A percentile compares a stretch with the other conserved stretches of the same genome.
These are phyloP conservation scores for Ophiostoma himal-ulmi DNA, from an alignment of 2,329 filamentous ascomycete species.

Conservation along the genomic window DNA sequence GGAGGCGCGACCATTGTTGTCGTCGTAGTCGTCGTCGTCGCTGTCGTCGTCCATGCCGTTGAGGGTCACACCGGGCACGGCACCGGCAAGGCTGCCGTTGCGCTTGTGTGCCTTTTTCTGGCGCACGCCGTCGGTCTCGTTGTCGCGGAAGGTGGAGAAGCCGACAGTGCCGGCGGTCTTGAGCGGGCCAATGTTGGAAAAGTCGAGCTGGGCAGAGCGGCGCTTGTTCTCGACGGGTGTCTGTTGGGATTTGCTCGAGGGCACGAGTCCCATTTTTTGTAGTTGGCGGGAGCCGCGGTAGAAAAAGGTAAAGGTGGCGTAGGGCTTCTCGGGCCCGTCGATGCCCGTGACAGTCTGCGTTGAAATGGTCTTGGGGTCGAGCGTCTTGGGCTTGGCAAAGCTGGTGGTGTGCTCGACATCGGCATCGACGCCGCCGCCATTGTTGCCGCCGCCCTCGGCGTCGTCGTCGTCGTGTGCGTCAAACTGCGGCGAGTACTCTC, in stretches of 20 bases:
- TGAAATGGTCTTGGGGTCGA: constrained; percentile 95
- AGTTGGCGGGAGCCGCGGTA: constrained; percentile 94
- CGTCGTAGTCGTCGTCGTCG: constrained; percentile 40
- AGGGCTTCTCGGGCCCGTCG: constrained; percentile 91
- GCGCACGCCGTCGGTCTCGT: constrained; percentile 48
- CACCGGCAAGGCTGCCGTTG: constrained; percentile 41
- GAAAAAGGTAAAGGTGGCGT: constrained; percentile 95
- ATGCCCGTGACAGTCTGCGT: constrained; percentile 99
- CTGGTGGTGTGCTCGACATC: constrained; percentile 96
- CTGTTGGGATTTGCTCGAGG: constrained; percentile 60
- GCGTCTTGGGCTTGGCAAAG: constrained; percentile 91
- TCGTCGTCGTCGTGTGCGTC: constrained; percentile 92
- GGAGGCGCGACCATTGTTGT: background rate
- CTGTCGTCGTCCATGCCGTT: constrained; percentile 71
- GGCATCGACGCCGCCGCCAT: constrained; percentile 58
- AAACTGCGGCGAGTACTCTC: constrained; percentile 96
- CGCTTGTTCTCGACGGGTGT: constrained; percentile 62
- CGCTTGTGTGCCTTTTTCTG: constrained; percentile 55
- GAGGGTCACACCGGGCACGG: constrained; percentile 43
- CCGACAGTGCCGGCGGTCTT: constrained; percentile 84
- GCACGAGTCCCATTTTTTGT: constrained; percentile 88
- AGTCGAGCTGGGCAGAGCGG: constrained; percentile 76
- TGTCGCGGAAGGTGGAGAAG: constrained; percentile 81
- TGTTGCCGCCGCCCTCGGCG: constrained; percentile 43
- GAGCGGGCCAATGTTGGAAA: constrained; percentile 75